Base-by-base conservation (phyloP, 75 land plant genomes). In the Pinus tabuliformis region DNA sequence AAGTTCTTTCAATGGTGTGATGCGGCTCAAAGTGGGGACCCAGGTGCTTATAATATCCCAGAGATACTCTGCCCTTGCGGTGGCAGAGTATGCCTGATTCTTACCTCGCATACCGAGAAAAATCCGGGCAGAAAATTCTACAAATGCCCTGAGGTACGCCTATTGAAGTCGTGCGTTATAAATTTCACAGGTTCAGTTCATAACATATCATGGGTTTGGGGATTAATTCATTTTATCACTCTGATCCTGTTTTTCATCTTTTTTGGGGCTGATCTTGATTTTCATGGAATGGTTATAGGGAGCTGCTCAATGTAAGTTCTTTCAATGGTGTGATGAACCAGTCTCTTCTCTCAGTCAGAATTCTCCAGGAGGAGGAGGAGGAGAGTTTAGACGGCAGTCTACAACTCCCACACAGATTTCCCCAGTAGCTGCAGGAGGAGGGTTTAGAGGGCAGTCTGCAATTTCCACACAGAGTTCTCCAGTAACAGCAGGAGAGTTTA, bases 51-150 rank as follows among this genome's bases (percentile, higher is more conserved):
- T n/a, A 45, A 37, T 26, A 3, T 45, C 36, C 76, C 78, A 26
- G 73, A 28, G 71, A 28, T 28, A 49, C 62, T 54, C 54, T 87
- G 89, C 57, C 72, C 72, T 3, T 88, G 87, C 72, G 82, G 89
- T 0, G 70, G 58, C 0, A 84, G 87, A n/a, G 36, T 61, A 16
- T 88, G 89, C 58, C 8, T 49, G 8, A 62, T 85, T 30, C 45
- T 70, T 4, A 80, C 74, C 2, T 88, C 89, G 20, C 57, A 61
- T 8, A 80, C 85, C 6, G 68, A 9, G 49, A 73, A 30, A 57
- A 85, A 85, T 33, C 77, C 78, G 12, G 80, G 82, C 20, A 77
- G 85, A 14, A 60, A 76, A 22, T 88, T 78, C 71, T 88, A 88
- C 66, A 24, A 57, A 12, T 88, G 86, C 74, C 81, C 87, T 2